These are phyloP conservation scores for Galeopsis tetrahit DNA, from an alignment of 257 asterid genomes.

Conservation along the genomic window DNA sequence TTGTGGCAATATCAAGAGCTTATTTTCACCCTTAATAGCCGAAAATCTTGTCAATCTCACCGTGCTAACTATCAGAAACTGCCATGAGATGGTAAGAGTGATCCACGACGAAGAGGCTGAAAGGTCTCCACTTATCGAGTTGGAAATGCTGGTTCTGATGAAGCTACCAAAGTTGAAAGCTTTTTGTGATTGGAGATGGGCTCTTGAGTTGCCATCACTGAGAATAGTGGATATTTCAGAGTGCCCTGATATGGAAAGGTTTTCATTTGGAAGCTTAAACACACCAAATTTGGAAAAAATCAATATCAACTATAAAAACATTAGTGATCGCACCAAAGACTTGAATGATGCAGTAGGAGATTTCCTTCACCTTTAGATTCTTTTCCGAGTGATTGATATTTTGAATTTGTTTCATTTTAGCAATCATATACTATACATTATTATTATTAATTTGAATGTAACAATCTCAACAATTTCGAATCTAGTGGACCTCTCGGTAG, in stretches of 20 bases:
- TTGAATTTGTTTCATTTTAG: too few relatives aligned
- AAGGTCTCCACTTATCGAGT: not conserved
- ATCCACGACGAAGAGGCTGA: not conserved
- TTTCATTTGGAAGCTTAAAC: not conserved
- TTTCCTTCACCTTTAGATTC: not conserved
- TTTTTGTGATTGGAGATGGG: not conserved
- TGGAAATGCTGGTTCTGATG: not conserved
- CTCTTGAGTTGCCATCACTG: not conserved
- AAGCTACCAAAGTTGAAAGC: not conserved
- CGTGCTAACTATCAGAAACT: not conserved
- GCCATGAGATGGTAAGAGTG: slow-evolving; percentile 18
- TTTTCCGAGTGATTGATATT: too few relatives aligned
- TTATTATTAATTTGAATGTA: too few relatives aligned
- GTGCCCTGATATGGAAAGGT: not conserved
- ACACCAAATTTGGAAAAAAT: not conserved
- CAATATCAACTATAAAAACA: rapidly evolving
- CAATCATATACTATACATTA: too few relatives aligned
- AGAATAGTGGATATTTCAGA: not conserved
- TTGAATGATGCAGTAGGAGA: not conserved
- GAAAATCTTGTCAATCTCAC: slow-evolving; percentile 22
- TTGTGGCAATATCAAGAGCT: slow-evolving; percentile 15
- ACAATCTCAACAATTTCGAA: too few relatives aligned
- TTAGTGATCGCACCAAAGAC: not conserved
- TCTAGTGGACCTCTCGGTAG: too few relatives aligned
- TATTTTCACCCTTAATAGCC: slow-evolving; percentile 24